These are phyloP conservation scores for Ceratobasidium sp. DNA, from an alignment of 1,284 basidiomycete genomes.

Conservation along the genomic window DNA sequence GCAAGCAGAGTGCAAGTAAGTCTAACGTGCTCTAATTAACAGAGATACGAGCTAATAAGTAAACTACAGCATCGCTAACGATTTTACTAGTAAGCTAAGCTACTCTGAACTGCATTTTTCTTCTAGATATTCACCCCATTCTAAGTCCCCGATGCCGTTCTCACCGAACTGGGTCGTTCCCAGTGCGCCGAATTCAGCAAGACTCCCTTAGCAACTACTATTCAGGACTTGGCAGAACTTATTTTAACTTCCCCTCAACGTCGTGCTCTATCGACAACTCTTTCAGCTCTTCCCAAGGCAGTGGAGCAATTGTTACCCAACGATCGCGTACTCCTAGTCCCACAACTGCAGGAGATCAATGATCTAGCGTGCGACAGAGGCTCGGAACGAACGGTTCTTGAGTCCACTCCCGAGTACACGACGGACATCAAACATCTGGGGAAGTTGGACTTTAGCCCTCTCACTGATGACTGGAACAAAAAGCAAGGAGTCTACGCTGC, in stretches of 20 bases:
- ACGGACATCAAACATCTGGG: constrained; percentile 18
- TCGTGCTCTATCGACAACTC: constrained; percentile 24
- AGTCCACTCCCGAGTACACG: constrained; percentile 31
- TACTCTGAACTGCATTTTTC: neutral
- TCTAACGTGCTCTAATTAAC: too few relatives aligned
- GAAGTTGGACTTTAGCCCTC: constrained; percentile 17
- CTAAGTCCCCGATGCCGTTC: constrained; percentile 26
- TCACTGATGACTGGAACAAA: constrained; percentile 36
- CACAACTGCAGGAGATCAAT: constrained; percentile 36
- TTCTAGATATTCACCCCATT: neutral
- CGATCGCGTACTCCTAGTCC: constrained; percentile 14
- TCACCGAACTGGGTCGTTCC: constrained; percentile 22
- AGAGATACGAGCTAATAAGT: neutral
- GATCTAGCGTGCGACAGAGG: constrained; percentile 35
- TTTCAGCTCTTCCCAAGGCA: constrained; percentile 19
- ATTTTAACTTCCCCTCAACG: constrained; percentile 28
- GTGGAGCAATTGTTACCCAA: constrained; percentile 6
- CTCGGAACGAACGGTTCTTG: constrained; percentile 19
- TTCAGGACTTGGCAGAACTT: constrained; percentile 25
- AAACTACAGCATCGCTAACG: neutral
- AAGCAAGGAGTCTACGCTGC: constrained; percentile 31
- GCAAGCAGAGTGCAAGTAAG: constrained; percentile 41
- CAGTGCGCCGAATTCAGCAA: constrained; percentile 22
- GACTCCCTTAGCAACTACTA: neutral
- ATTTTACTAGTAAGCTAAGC: neutral